Percentiles rank a stretch among this genome's conserved stretches.
Evolutionary conservation across 148 eudicot species (phyloP).

Genomic region (Fagopyrum homotropicum): DNA sequence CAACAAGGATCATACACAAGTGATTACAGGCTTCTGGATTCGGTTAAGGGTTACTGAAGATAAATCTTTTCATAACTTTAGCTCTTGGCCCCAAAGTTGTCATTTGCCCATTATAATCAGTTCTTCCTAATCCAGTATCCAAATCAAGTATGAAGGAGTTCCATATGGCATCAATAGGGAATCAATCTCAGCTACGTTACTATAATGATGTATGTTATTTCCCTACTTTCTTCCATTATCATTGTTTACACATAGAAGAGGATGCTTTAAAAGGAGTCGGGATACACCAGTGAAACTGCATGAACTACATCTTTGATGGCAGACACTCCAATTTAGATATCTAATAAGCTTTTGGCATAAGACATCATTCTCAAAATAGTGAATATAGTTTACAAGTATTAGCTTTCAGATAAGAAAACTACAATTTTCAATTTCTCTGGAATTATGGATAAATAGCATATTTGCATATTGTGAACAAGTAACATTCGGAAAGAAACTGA

Average conservation of each 20-base stretch:
- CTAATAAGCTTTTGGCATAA: not conserved
- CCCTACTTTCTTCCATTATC: not conserved
- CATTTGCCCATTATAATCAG: not conserved
- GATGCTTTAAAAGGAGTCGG: not conserved
- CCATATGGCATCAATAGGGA: not conserved
- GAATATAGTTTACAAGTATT: not conserved
- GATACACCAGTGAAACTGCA: not conserved
- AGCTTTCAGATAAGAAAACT: not conserved
- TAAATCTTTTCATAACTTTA: not conserved
- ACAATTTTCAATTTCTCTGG: not conserved
- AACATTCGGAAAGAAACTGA: conserved; percentile 7
- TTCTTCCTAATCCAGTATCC: not conserved
- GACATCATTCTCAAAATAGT: not conserved
- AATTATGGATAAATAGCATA: too few species aligned
- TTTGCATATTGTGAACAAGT: too few species aligned
- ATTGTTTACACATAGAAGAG: not conserved
- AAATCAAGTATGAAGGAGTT: not conserved
- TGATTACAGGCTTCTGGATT: not conserved
- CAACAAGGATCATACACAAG: not conserved
- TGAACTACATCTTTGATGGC: not conserved
- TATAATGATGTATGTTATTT: not conserved
- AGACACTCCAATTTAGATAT: not conserved
- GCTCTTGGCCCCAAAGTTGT: not conserved
- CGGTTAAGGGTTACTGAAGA: not conserved
- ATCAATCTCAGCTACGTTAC: not conserved